Conservation (phyloP, 305 asterid genomes). For the Fraxinus paxiana region DNA sequence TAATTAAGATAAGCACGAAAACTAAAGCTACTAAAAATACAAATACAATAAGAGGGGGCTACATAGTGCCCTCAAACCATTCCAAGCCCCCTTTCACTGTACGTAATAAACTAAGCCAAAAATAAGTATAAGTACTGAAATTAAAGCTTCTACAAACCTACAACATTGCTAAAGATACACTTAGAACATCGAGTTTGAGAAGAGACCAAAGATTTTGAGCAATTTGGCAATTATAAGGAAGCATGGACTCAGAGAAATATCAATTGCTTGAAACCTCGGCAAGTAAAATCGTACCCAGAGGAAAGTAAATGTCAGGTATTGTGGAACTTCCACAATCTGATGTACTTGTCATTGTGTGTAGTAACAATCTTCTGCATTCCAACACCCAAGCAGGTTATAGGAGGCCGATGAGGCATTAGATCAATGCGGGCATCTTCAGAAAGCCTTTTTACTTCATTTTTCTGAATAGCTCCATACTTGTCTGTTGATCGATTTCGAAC, state of each 20-base stretch:
- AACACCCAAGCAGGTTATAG: slow-evolving; percentile 69
- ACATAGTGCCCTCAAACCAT: neutral
- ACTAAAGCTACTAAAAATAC: neutral
- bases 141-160: neutral
- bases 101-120: neutral
- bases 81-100: neutral
- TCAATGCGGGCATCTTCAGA: slow-evolving; percentile 55
- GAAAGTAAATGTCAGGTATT: slow-evolving; percentile 21
- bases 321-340: slow-evolving; percentile 73
- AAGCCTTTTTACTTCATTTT: slow-evolving; percentile 46
- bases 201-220: neutral
- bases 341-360: slow-evolving; percentile 45
- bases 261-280: neutral
- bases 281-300: neutral
- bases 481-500: slow-evolving; percentile 26
- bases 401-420: slow-evolving; percentile 59
- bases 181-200: neutral
- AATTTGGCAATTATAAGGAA: neutral
- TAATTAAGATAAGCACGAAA: neutral
- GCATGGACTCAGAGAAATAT: neutral
- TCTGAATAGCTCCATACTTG: slow-evolving; percentile 34
- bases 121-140: neutral
- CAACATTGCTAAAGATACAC: neutral
- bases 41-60: neutral
- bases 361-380: slow-evolving; percentile 96